Base-by-base conservation (phyloP, 225 moss, liverwort and hornwort genomes). In the Asterella californica region DNA sequence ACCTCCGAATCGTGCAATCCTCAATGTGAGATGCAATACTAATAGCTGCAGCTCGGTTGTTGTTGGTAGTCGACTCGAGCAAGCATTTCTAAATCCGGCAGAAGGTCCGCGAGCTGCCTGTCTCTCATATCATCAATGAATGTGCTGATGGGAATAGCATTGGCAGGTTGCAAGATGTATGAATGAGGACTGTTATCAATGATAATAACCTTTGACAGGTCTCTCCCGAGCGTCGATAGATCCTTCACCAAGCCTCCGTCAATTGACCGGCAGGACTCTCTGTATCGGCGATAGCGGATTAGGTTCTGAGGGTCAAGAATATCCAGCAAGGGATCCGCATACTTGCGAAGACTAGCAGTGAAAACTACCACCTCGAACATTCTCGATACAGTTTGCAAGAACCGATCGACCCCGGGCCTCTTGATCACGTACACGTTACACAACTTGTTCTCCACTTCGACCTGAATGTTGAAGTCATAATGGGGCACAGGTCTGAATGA, bases 151-250 rank as follows among this genome's bases (percentile, higher is more conserved):
- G 99, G 91, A 29, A 99, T 89, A 54, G 99, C 99, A 74, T 99
- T 99, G 52, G 88, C 87, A 7, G 92, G 95, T 30, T 99, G 99
- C 53, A 99, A 50, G 63, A 92, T 76, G 76, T 99, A 99, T 0
- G 93, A 99, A 72, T 99, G 99, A 1, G 95, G 99, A 72, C 93
- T 99, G 59, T 99, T 99, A 61, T 99, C 99, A 10, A 99, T 80
- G 32, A 99, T 99, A 65, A 99, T 89, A 32, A 86, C 87, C 69
- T 90, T 92, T 11, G 80, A 87, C 0, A 99, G 85, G 32, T 89
- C 90, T 7, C 99, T 86, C 9, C 95, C 99, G 6, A 99, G 86
- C 74, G 89, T 82, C 1, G 89, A 83, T 7, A 99, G 88, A 64
- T 99, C 99, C 73, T 99, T 99, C 25, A 99, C 99, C 63, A 95